Evolutionary conservation across 345 rosid genomes (phyloP).

Genomic region (Kernera saxatilis): DNA sequence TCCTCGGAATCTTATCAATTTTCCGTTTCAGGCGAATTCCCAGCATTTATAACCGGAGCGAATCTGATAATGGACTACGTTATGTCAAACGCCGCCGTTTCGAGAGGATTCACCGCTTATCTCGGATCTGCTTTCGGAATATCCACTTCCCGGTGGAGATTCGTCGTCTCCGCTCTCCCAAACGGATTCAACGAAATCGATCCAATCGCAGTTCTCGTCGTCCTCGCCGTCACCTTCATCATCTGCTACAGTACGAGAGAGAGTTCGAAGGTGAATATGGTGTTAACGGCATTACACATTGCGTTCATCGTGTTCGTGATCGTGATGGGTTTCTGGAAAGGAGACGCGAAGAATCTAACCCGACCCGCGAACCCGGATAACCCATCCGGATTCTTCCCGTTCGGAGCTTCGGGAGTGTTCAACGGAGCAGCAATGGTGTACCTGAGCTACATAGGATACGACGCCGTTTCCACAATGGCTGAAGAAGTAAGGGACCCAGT

Average conservation of each 20-base stretch:
- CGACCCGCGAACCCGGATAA: slow-evolving; percentile 42
- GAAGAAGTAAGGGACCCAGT: slow-evolving; percentile 85
- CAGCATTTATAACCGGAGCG: slow-evolving; percentile 80
- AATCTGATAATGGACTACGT: slow-evolving; percentile 84
- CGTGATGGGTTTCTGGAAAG: slow-evolving; percentile 67
- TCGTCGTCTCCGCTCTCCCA: slow-evolving; percentile 51
- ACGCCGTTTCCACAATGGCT: slow-evolving; percentile 90
- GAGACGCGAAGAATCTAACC: slow-evolving; percentile 57
- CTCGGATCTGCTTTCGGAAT: slow-evolving; percentile 64
- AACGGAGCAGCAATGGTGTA: slow-evolving; percentile 83
- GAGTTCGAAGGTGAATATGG: slow-evolving; percentile 77
- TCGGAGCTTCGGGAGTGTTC: slow-evolving; percentile 69
- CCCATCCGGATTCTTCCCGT: slow-evolving; percentile 71
- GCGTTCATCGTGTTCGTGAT: slow-evolving; percentile 70
- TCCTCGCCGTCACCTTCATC: slow-evolving; percentile 56
- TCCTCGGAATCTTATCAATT: not conserved
- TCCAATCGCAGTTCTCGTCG: slow-evolving; percentile 48
- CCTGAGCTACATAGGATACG: slow-evolving; percentile 83
- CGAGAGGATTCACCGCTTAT: slow-evolving; percentile 70
- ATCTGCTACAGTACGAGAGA: slow-evolving; percentile 80
- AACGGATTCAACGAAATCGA: slow-evolving; percentile 78
- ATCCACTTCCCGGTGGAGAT: slow-evolving; percentile 60
- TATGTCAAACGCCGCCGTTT: slow-evolving; percentile 93
- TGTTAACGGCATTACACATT: slow-evolving; percentile 66
- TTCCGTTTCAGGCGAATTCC: slow-evolving; percentile 56